Evolutionary conservation across 164 flowering plant species (phyloP).

Genomic region (Vitis vinifera): ASM3070453v1 NC_081818.1:29902001-29902500

Average conservation of each 20-base stretch:
- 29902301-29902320: background rate
- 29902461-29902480: too few relatives aligned
- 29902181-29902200: constrained; percentile 31
- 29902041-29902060: constrained; percentile 49
- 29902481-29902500: too few relatives aligned
- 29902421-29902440: too few relatives aligned
- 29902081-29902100: constrained; percentile 32
- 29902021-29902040: constrained; percentile 48
- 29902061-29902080: constrained; percentile 49
- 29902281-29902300: background rate
- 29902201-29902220: background rate
- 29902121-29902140: constrained; percentile 42
- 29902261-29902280: constrained; percentile 4
- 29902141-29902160: constrained; percentile 18
- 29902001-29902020: constrained; percentile 43
- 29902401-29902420: too few relatives aligned
- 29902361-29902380: too few relatives aligned
- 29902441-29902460: too few relatives aligned
- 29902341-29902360: background rate
- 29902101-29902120: constrained; percentile 30
- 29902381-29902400: too few relatives aligned
- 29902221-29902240: background rate
- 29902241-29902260: background rate
- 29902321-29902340: background rate
- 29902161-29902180: constrained; percentile 35